phyloP scores from a whole-genome alignment of 768 basidiomycete species.

The Russula compacta region DNA sequence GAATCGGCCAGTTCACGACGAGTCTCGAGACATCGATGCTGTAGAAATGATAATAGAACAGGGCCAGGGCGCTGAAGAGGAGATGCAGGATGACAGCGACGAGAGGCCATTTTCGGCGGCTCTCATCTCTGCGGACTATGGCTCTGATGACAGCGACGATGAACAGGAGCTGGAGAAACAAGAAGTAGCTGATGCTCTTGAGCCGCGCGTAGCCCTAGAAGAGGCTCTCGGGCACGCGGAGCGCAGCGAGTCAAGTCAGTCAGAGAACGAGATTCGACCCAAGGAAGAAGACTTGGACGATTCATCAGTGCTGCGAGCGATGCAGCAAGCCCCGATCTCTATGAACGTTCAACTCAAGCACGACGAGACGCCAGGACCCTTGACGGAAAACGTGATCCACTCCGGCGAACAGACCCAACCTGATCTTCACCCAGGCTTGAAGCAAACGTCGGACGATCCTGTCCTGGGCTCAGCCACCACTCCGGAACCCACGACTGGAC shows the following conservation, averaged over 20 bases:
- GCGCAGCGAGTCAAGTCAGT: conserved; percentile 26
- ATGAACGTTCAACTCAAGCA: conserved; percentile 33
- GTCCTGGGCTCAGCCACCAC: conserved; percentile 2
- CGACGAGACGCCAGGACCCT: background rate
- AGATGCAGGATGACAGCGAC: conserved; percentile 21
- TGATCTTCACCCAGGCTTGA: conserved; percentile 9
- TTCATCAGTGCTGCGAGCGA: conserved; percentile 30
- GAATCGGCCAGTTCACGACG: conserved; percentile 39
- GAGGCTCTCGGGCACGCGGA: conserved; percentile 46
- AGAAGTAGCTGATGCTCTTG: conserved; percentile 50
- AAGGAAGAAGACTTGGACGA: conserved; percentile 54
- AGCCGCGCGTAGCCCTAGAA: conserved; percentile 43
- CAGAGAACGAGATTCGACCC: conserved; percentile 29
- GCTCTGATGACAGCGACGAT: conserved; percentile 43
- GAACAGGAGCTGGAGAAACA: conserved; percentile 48
- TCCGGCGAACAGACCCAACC: background rate
- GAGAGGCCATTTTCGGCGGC: conserved; percentile 9
- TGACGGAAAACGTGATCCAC: background rate
- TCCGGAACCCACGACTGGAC: conserved; percentile 5
- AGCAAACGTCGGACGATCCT: conserved; percentile 14
- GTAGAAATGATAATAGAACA: conserved; percentile 25
- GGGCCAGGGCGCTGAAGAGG: conserved; percentile 28
- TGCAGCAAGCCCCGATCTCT: conserved; percentile 24
- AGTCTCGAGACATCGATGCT: conserved; percentile 31
- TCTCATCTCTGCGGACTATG: conserved; percentile 17